Conservation (phyloP, 202 grass and related monocot species). For the Carex sylvatica region DNA sequence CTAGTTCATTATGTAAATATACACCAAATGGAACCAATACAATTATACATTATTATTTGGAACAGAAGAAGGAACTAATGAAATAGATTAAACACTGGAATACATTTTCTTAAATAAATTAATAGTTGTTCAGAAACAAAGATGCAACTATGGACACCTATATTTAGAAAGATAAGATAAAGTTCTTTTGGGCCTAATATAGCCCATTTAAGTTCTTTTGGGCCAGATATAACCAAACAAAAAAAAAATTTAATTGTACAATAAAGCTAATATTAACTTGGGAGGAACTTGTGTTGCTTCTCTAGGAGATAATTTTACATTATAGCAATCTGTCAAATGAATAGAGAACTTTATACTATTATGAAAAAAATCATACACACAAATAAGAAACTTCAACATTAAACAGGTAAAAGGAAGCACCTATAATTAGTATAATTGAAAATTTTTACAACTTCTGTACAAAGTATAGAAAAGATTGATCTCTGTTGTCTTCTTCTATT, state of each 20-base stretch:
- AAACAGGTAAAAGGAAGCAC: neutral
- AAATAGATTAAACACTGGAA: too few relatives aligned
- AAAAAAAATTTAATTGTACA: too few relatives aligned
- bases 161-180: neutral
- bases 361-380: too few relatives aligned
- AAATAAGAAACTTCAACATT: neutral
- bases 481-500: neutral
- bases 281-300: too few relatives aligned
- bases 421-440: neutral
- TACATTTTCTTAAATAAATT: neutral
- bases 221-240: too few relatives aligned
- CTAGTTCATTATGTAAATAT: neutral
- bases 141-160: neutral
- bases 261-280: neutral
- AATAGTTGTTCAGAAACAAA: neutral
- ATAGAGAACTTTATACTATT: neutral
- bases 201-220: too few relatives aligned
- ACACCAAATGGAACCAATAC: neutral
- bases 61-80: too few relatives aligned
- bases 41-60: neutral
- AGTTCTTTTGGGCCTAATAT: too few relatives aligned
- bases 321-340: neutral
- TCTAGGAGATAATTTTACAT: neutral
- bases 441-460: slow-evolving; percentile 18
- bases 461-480: neutral